phyloP scores from a whole-genome alignment of 208 protist genomes.

The Acanthamoeba quina region DNA sequence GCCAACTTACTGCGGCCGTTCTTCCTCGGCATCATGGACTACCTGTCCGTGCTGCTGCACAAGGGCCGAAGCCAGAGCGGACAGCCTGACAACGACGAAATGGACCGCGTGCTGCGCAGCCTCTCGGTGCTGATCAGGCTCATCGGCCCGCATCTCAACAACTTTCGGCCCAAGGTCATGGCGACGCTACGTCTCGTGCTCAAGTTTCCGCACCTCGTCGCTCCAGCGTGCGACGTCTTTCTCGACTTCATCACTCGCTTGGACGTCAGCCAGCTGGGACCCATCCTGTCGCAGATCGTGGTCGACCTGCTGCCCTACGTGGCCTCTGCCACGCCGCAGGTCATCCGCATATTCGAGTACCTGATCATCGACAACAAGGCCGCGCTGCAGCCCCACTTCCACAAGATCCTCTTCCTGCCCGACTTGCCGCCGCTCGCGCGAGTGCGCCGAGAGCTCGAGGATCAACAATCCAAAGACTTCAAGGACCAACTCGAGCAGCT shows the following conservation, averaged over 20 bases:
- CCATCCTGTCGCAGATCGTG: constrained; percentile 79
- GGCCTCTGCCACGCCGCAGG: not conserved
- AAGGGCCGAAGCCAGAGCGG: not conserved
- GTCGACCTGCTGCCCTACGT: constrained; percentile 70
- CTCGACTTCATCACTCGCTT: constrained; percentile 75
- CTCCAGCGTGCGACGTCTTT: constrained; percentile 74
- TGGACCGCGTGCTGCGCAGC: constrained; percentile 68
- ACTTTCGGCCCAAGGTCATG: constrained; percentile 82
- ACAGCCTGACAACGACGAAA: constrained; percentile 40
- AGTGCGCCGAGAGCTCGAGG: constrained; percentile 30
- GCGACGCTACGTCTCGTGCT: constrained; percentile 74
- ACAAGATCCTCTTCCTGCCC: constrained; percentile 80
- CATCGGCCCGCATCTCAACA: constrained; percentile 47
- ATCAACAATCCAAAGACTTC: constrained; percentile 39
- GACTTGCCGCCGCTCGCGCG: constrained; percentile 34
- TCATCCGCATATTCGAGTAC: constrained; percentile 75
- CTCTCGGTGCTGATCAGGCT: constrained; percentile 62
- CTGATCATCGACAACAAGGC: constrained; percentile 75
- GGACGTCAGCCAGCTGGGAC: constrained; percentile 72
- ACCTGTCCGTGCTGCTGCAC: constrained; percentile 27
- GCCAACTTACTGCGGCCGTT: constrained; percentile 24
- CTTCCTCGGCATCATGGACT: constrained; percentile 71
- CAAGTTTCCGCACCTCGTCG: constrained; percentile 27
- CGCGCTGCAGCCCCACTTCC: constrained; percentile 61
- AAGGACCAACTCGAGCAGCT: constrained; percentile 51